Base-by-base conservation (phyloP, 805 yeast species). In the Scheffersomyces stipitis region DNA sequence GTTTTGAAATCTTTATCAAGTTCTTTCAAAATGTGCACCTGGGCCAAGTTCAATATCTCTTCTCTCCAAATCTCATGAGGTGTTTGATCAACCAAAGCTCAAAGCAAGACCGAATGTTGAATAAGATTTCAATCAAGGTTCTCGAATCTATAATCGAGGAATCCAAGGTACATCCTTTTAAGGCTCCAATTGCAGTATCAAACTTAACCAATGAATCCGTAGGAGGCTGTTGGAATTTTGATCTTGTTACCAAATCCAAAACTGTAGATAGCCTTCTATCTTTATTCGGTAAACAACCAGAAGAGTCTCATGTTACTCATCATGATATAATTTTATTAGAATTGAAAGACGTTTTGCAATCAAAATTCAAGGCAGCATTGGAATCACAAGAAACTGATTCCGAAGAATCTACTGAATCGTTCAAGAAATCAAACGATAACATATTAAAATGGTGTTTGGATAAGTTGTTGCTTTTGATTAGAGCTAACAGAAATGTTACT, bases 21-120 rank as follows among this genome's bases (percentile, higher is more conserved):
- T 70, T 80, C 37, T 54, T 81, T 28, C 37, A 34, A 2, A 28
- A 38, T 2, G n/a, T n/a, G n/a, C n/a, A n/a, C n/a, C 43, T 63
- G 4, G 36, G 49, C 3, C 41, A 40, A 2, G 45, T 66, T 9
- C 37, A 23, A 16, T 40, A 46, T 34, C 38, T 82, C 2, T 72
- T 84, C 54, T 75, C 85, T 4, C 77, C 75, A 18, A 86, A 88
- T 54, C 67, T 90, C 20, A 58, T 83, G 65, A 73, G 95, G 53
- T 75, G 85, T 8, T 59, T 89, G 31, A 80, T 86, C 43, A 84
- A 87, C 56, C 97, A 90, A 56, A 66, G 84, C 4, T 69, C 86
- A 1, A 84, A 84, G 45, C 51, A 69, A 3, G 80, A 78, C 42
- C 71, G 96, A 36, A 57, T 79, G 37, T 67, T 91, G 33, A 73